Evolutionary conservation across 2,329 filamentous ascomycete species (phyloP).

Genomic region (Aspergillus fischeri): DNA sequence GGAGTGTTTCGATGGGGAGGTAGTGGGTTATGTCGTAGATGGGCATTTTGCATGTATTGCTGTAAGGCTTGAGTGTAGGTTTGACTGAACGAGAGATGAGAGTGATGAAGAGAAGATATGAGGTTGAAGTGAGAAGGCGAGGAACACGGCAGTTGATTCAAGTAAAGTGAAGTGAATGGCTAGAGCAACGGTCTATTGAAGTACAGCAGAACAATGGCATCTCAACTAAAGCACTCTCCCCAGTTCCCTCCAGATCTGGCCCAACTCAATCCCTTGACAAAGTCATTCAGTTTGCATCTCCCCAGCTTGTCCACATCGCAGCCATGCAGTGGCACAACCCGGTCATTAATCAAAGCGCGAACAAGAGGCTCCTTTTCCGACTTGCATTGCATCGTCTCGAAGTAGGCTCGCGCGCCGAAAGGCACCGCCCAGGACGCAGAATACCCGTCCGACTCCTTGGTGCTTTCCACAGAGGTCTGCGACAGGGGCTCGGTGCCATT

Average conservation of each 20-base stretch:
- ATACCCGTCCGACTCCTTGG: constrained; percentile 60
- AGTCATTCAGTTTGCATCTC: constrained; percentile 64
- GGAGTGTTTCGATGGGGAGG: neutral
- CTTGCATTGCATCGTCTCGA: constrained; percentile 78
- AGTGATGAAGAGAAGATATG: neutral
- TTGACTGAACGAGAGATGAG: neutral
- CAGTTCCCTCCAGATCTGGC: constrained; percentile 68
- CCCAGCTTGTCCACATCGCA: constrained; percentile 69
- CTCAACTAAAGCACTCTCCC: constrained; percentile 54
- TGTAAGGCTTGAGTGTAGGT: too few species aligned
- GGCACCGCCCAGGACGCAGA: constrained; percentile 76
- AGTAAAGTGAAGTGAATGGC: neutral
- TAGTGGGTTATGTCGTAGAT: neutral
- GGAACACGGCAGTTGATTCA: neutral
- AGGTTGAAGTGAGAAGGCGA: neutral
- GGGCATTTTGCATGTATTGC: neutral
- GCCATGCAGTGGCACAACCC: constrained; percentile 66
- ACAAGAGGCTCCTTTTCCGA: constrained; percentile 61
- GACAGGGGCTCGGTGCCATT: constrained; percentile 58
- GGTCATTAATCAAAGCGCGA: constrained; percentile 76
- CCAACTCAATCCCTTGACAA: constrained; percentile 72
- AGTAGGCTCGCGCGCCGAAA: constrained; percentile 74
- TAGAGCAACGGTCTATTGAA: neutral
- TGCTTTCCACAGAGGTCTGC: constrained; percentile 46
- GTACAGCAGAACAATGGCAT: neutral